Conservation (phyloP, 2,329 filamentous ascomycete genomes). For the Cordyceps cateniannulata region DNA sequence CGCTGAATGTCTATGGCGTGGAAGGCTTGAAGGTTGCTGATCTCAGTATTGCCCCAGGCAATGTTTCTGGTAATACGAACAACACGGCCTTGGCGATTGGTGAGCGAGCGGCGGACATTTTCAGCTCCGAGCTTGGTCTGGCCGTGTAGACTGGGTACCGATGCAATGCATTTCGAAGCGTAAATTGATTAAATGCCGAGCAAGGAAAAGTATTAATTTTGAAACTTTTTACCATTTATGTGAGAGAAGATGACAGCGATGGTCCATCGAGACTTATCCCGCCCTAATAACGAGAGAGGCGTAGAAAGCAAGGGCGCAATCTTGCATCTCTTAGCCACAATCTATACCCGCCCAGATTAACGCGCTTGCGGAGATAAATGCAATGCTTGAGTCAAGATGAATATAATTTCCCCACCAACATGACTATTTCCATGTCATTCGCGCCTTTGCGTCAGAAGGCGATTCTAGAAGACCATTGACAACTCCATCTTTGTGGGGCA, state of each 20-base stretch:
- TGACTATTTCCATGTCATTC: neutral
- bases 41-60: slow-evolving; percentile 20
- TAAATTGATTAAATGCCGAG: neutral
- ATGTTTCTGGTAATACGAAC: slow-evolving; percentile 38
- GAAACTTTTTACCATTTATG: no score
- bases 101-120: slow-evolving; percentile 33
- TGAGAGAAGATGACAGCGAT: no score
- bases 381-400: neutral
- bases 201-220: no score
- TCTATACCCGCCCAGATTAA: neutral
- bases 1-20: no score
- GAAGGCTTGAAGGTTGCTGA: no score
- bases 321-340: neutral
- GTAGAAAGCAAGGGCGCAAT: neutral
- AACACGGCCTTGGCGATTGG: slow-evolving; percentile 38
- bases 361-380: neutral
- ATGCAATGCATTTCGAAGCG: no score
- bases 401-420: neutral
- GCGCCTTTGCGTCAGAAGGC: neutral
- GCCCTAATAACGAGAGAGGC: neutral
- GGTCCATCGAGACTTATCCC: no score
- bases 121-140: slow-evolving; percentile 21
- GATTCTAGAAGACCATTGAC: neutral
- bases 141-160: neutral
- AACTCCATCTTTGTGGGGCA: neutral